Conservation (phyloP, 2,329 filamentous ascomycete species). For the Penicillium sp. region DNA sequence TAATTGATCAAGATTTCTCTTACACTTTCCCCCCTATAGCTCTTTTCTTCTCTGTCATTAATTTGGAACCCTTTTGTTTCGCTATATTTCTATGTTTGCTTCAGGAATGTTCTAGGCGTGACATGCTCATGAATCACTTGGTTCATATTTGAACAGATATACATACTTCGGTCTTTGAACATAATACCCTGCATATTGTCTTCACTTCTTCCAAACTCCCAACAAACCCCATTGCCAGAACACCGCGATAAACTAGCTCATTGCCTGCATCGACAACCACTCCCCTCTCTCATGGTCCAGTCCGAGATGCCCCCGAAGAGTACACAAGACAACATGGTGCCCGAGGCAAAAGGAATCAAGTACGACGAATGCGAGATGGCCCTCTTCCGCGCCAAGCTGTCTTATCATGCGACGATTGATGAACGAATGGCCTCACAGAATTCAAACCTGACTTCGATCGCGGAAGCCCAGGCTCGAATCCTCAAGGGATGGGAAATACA, state of each 20-base stretch:
- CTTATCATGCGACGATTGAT: slow-evolving; percentile 38
- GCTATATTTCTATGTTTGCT: slow-evolving; percentile 1
- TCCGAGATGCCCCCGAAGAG: slow-evolving; percentile 27
- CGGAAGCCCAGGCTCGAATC: slow-evolving; percentile 36
- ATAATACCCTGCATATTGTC: neutral
- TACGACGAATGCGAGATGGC: slow-evolving; percentile 43
- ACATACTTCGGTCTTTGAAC: neutral
- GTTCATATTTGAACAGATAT: slow-evolving; percentile 1
- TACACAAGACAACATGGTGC: slow-evolving; percentile 26
- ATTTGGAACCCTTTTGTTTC: slow-evolving; percentile 4
- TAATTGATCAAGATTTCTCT: slow-evolving; percentile 12
- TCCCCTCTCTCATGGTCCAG: neutral
- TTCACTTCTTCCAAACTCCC: neutral
- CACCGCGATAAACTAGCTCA: neutral
- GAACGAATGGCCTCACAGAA: slow-evolving; percentile 35
- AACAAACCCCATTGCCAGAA: neutral
- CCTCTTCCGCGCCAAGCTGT: slow-evolving; percentile 38
- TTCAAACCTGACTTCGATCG: slow-evolving; percentile 35
- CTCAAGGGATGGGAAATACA: slow-evolving; percentile 40
- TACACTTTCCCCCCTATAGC: neutral
- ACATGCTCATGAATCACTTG: neutral
- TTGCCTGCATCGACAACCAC: neutral
- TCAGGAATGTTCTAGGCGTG: neutral
- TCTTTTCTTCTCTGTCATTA: slow-evolving; percentile 2
- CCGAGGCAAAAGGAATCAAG: slow-evolving; percentile 35